These are phyloP conservation scores for Millerozyma miso DNA, from an alignment of 805 yeast genomes.

Conservation along the genomic window DNA sequence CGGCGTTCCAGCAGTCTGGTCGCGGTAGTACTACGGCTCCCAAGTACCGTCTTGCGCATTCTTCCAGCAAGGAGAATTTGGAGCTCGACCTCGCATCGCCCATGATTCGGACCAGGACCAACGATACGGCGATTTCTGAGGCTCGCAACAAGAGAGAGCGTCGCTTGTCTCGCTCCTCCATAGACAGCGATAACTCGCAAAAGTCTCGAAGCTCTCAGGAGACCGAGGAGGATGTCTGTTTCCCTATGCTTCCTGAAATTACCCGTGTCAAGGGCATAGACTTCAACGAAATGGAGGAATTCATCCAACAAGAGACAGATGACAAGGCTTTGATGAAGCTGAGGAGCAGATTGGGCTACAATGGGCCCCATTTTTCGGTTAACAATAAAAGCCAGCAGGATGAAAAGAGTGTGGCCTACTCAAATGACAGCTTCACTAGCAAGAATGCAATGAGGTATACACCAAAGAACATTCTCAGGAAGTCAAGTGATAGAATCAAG, in stretches of 20 bases:
- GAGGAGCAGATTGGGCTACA: constrained; percentile 4
- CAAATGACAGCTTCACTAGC: constrained; percentile 23
- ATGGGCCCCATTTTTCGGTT: not conserved
- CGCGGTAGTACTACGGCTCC: constrained; percentile 3
- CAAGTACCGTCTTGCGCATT: constrained; percentile 6
- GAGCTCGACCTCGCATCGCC: constrained; percentile 26
- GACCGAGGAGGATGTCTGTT: constrained; percentile 96
- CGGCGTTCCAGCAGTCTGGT: constrained; percentile 6
- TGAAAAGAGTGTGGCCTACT: constrained; percentile 1
- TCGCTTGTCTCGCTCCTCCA: constrained; percentile 33
- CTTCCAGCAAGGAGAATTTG: constrained; percentile 12
- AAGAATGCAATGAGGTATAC: constrained; percentile 61
- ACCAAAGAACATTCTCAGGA: constrained; percentile 40
- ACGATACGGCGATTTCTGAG: constrained; percentile 18
- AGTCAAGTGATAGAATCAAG: constrained; percentile 4
- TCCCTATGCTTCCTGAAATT: constrained; percentile 77
- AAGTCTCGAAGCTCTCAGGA: constrained; percentile 80
- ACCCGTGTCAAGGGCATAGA: constrained; percentile 71
- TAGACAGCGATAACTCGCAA: constrained; percentile 68
- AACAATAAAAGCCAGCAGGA: not conserved
- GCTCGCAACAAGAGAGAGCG: constrained; percentile 20
- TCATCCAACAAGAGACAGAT: constrained; percentile 57
- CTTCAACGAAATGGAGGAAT: constrained; percentile 85
- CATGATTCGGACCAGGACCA: constrained; percentile 22
- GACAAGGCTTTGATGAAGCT: constrained; percentile 15